Conservation (phyloP, 129 eudicot species). For the Dittrichia graveolens region DNA sequence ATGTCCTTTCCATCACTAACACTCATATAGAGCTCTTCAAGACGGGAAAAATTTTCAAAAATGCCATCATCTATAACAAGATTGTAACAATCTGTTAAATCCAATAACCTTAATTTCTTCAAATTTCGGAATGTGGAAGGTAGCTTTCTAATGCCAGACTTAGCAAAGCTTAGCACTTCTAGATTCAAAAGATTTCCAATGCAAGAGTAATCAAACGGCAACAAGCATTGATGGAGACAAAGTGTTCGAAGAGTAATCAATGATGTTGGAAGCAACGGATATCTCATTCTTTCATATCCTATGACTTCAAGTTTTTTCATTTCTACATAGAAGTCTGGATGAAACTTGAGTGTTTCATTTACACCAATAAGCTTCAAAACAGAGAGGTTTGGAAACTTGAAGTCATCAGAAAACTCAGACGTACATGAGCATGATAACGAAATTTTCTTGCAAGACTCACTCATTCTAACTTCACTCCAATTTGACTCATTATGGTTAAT, state of each 20-base stretch:
- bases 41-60: background rate
- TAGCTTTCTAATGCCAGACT: background rate
- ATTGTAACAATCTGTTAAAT: background rate
- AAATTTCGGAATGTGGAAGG: constrained; percentile 3
- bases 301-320: background rate
- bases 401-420: background rate
- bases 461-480: background rate
- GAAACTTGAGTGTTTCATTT: background rate
- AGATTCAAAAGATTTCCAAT: background rate
- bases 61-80: background rate
- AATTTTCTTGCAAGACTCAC: background rate
- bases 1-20: background rate
- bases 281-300: background rate
- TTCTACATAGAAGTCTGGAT: background rate
- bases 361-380: background rate
- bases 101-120: background rate
- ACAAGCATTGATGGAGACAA: no score
- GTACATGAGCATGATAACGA: background rate
- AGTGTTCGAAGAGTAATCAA: no score
- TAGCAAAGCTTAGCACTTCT: constrained; percentile 14
- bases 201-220: background rate
- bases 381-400: constrained; percentile 1
- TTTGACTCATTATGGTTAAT: background rate
- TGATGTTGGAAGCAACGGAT: no score
- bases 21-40: constrained; percentile 13